These are phyloP conservation scores for Areca catechu DNA, from an alignment of 176 grass and related monocot species.

Conservation along the genomic window DNA sequence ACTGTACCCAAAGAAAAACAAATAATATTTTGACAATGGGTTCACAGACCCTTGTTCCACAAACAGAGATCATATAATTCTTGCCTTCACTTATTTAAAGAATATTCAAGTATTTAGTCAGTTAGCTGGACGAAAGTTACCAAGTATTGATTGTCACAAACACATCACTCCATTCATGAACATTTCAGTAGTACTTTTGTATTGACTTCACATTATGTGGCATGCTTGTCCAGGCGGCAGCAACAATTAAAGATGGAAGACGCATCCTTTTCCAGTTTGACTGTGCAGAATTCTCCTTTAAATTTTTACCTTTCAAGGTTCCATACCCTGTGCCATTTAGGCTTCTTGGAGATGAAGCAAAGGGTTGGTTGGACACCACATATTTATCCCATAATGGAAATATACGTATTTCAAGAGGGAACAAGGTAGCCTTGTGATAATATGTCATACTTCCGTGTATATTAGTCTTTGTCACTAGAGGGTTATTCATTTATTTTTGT, in stretches of 20 bases:
- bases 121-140: too few relatives aligned
- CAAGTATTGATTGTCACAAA: too few relatives aligned
- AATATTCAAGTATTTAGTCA: too few relatives aligned
- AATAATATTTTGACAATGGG: too few relatives aligned
- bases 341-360: constrained; percentile 92
- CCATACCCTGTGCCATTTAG: constrained; percentile 92
- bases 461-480: neutral
- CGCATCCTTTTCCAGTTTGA: constrained; percentile 89
- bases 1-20: too few relatives aligned
- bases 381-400: constrained; percentile 74
- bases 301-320: constrained; percentile 97
- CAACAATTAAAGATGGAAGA: constrained; percentile 65
- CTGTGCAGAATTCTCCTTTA: constrained; percentile 76
- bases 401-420: constrained; percentile 92
- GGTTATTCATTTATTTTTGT: constrained; percentile 2
- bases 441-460: neutral
- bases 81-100: too few relatives aligned
- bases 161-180: too few relatives aligned
- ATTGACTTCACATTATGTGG: neutral
- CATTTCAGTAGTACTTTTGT: too few relatives aligned
- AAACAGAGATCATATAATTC: too few relatives aligned
- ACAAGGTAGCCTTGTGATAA: constrained; percentile 52
- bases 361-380: constrained; percentile 95
- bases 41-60: too few relatives aligned
- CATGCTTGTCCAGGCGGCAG: constrained; percentile 45